Evolutionary conservation across 371 early-diverging fungal genomes (phyloP).

Genomic region (Mucor racemosus): DNA sequence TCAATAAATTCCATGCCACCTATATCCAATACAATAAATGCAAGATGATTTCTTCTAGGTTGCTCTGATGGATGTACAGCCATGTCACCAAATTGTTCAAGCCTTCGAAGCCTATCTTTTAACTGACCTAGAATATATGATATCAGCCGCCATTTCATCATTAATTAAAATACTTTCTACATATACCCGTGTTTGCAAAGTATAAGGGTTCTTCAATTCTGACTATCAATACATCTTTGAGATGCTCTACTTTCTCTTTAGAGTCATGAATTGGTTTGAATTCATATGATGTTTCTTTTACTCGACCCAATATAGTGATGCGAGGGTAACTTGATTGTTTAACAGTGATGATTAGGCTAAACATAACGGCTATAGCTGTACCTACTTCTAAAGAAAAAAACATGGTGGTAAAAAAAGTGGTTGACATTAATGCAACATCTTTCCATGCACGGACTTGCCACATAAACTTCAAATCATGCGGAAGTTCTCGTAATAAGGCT

Average conservation of each 20-base stretch:
- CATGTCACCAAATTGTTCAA: conserved; percentile 88
- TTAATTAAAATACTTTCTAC: neutral
- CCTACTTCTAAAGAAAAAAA: conserved; percentile 85
- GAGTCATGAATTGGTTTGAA: conserved; percentile 24
- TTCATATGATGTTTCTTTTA: conserved; percentile 23
- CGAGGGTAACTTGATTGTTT: conserved; percentile 82
- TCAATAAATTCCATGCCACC: conserved; percentile 82
- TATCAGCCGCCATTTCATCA: conserved; percentile 68
- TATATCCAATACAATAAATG: conserved; percentile 83
- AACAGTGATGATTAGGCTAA: conserved; percentile 85
- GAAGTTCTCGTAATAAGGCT: conserved; percentile 75
- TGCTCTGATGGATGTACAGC: conserved; percentile 82
- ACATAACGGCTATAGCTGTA: conserved; percentile 78
- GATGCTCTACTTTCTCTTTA: conserved; percentile 46
- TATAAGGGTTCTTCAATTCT: conserved; percentile 86
- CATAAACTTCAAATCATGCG: conserved; percentile 80
- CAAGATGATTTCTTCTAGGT: conserved; percentile 61
- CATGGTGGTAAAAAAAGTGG: conserved; percentile 80
- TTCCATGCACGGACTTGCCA: conserved; percentile 79
- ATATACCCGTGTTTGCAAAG: conserved; percentile 90
- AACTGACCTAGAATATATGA: conserved; percentile 60
- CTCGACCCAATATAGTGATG: conserved; percentile 63
- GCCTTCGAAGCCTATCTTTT: conserved; percentile 80
- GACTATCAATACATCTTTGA: conserved; percentile 82
- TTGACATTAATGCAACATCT: conserved; percentile 74